A percentile compares a stretch with the other conserved stretches of the same genome.
Evolutionary conservation across 768 basidiomycete genomes (phyloP).

Genomic region (Xerocomus spinulosus): DNA sequence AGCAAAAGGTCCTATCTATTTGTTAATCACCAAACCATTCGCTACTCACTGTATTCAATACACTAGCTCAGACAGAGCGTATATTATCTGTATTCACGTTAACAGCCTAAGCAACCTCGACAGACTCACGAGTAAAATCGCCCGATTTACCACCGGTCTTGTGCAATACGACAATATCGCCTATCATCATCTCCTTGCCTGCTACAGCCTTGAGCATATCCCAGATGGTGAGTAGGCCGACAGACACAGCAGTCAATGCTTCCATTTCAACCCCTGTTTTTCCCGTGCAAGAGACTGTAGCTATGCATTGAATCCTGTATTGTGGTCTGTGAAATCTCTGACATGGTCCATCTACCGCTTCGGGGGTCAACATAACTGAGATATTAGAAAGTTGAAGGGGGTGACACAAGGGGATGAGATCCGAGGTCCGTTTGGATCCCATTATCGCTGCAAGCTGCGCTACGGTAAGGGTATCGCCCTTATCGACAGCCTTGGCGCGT

Average conservation of each 20-base stretch:
- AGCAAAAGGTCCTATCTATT: no score
- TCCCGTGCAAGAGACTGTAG: conserved; percentile 70
- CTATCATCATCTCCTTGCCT: conserved; percentile 82
- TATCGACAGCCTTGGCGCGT: conserved; percentile 49
- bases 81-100: not conserved
- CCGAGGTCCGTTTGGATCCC: conserved; percentile 79
- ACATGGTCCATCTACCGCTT: conserved; percentile 19
- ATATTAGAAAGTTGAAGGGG: conserved; percentile 72
- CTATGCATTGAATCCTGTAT: conserved; percentile 57
- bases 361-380: conserved; percentile 55
- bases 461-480: conserved; percentile 69
- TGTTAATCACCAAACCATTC: no score
- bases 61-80: no score
- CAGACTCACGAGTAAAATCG: conserved; percentile 45
- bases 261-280: conserved; percentile 94
- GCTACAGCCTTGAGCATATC: conserved; percentile 92
- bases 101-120: not conserved
- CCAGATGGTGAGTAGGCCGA: conserved; percentile 81
- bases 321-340: conserved; percentile 11
- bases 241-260: conserved; percentile 77
- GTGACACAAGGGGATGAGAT: conserved; percentile 86
- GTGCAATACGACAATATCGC: conserved; percentile 54
- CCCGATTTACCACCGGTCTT: conserved; percentile 77
- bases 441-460: conserved; percentile 86
- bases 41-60: no score